Percentiles rank a stretch among this genome's conserved stretches.
phyloP scores from a whole-genome alignment of 2,329 filamentous ascomycete genomes.

The Acrodontium crateriforme region DNA sequence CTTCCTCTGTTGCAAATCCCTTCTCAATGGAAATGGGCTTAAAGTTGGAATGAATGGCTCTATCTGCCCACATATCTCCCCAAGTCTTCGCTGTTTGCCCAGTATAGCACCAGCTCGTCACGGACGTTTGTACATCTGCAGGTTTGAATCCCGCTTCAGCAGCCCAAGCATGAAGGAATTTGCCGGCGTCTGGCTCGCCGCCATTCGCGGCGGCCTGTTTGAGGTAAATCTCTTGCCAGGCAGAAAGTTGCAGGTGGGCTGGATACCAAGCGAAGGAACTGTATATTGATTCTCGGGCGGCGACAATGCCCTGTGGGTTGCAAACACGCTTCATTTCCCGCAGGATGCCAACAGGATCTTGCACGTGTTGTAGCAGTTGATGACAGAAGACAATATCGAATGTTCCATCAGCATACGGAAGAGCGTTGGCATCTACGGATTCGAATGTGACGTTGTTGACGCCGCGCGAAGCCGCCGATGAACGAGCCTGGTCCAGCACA shows the following conservation, averaged over 20 bases:
- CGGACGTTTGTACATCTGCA: too few relatives aligned
- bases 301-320: conserved; percentile 39
- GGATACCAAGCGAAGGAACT: conserved; percentile 14
- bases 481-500: background rate
- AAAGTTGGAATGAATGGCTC: too few relatives aligned
- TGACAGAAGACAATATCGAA: conserved; percentile 47
- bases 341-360: conserved; percentile 35
- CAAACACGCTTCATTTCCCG: conserved; percentile 39
- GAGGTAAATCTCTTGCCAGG: conserved; percentile 2
- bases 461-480: background rate
- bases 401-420: conserved; percentile 16
- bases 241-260: conserved; percentile 12
- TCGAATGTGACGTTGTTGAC: conserved; percentile 6
- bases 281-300: too few relatives aligned
- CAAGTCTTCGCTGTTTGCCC: too few relatives aligned
- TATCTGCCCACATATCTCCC: too few relatives aligned
- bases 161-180: conserved; percentile 2
- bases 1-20: too few relatives aligned
- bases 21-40: too few relatives aligned
- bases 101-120: too few relatives aligned
- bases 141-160: conserved; percentile 4
- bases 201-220: too few relatives aligned
- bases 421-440: conserved; percentile 13
- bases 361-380: conserved; percentile 43
- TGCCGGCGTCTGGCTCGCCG: conserved; percentile 2